These are phyloP conservation scores for Xanthoconium stramineum DNA, from an alignment of 768 basidiomycete species.

Conservation along the genomic window DNA sequence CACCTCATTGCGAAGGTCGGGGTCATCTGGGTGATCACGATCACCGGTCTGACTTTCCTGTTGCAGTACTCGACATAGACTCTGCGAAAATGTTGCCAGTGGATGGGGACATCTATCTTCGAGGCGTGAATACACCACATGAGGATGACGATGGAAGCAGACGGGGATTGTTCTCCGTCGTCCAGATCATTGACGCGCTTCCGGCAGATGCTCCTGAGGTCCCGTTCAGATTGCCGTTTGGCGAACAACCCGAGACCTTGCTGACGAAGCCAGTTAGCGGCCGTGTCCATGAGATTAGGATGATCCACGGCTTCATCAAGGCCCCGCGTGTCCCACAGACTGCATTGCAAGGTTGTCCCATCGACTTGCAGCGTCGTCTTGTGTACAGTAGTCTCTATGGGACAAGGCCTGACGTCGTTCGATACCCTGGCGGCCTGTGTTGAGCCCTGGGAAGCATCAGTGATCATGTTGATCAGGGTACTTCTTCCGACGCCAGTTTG, in stretches of 20 bases:
- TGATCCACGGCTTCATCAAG: slow-evolving; percentile 26
- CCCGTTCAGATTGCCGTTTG: slow-evolving; percentile 20
- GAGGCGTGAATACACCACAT: slow-evolving; percentile 31
- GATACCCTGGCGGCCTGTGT: slow-evolving; percentile 19
- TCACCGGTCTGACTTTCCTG: slow-evolving; percentile 23
- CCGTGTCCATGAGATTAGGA: slow-evolving; percentile 19
- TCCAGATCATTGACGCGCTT: slow-evolving; percentile 11
- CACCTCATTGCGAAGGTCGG: slow-evolving; percentile 10
- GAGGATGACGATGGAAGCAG: slow-evolving; percentile 15
- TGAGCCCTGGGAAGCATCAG: slow-evolving; percentile 11
- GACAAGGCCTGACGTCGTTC: slow-evolving; percentile 24
- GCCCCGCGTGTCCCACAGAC: slow-evolving; percentile 27
- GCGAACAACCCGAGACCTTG: slow-evolving; percentile 17
- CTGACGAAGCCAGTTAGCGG: slow-evolving; percentile 19
- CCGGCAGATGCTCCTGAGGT: slow-evolving; percentile 20
- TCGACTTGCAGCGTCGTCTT: background rate
- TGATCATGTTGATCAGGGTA: slow-evolving; percentile 28
- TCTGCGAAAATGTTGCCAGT: slow-evolving; percentile 27
- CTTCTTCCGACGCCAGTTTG: slow-evolving; percentile 30
- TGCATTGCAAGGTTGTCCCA: slow-evolving; percentile 8
- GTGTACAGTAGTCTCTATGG: slow-evolving; percentile 20
- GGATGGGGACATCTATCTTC: slow-evolving; percentile 25
- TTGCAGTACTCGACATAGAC: slow-evolving; percentile 26
- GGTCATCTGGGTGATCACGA: slow-evolving; percentile 27
- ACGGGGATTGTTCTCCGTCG: slow-evolving; percentile 5